Percentiles rank a stretch among this genome's conserved stretches.
Evolutionary conservation across 2,329 filamentous ascomycete species (phyloP).

Genomic region (Penicillium sp.): DNA sequence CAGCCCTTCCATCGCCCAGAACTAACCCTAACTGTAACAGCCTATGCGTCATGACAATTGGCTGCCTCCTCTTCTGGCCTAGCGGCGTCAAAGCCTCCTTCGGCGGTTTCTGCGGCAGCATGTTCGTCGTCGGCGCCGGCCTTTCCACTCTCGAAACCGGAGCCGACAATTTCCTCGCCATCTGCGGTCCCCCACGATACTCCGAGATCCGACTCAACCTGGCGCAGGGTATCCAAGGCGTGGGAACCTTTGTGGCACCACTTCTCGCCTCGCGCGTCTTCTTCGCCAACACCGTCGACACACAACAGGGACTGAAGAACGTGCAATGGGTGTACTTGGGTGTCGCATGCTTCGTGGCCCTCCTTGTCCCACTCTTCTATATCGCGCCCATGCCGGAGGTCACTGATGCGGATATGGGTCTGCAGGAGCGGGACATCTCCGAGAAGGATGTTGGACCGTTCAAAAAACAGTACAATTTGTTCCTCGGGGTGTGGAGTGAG

Average conservation of each 20-base stretch:
- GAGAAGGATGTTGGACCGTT: too few relatives aligned
- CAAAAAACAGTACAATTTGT: too few relatives aligned
- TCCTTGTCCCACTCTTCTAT: constrained; percentile 52
- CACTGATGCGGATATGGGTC: constrained; percentile 55
- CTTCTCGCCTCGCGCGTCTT: constrained; percentile 54
- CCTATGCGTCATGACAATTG: too few relatives aligned
- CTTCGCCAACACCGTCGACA: constrained; percentile 48
- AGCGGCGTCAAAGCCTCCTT: too few relatives aligned
- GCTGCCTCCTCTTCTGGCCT: too few relatives aligned
- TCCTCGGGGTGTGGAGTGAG: too few relatives aligned
- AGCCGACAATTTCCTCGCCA: constrained; percentile 43
- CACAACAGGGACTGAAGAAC: constrained; percentile 45
- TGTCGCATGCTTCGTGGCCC: constrained; percentile 52
- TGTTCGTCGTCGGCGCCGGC: constrained; percentile 45
- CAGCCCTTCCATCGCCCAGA: too few relatives aligned
- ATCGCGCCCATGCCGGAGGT: constrained; percentile 49
- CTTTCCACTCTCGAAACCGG: constrained; percentile 51
- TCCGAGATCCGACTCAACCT: constrained; percentile 52
- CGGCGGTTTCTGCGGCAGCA: too few relatives aligned
- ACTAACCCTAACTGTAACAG: too few relatives aligned
- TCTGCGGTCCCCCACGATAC: constrained; percentile 53
- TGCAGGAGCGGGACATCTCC: too few relatives aligned
- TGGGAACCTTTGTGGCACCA: constrained; percentile 52
- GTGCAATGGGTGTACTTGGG: constrained; percentile 57
- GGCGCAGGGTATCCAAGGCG: constrained; percentile 51